phyloP scores from a whole-genome alignment of 148 eudicot species.

The Rhododendron williamsianum region DNA sequence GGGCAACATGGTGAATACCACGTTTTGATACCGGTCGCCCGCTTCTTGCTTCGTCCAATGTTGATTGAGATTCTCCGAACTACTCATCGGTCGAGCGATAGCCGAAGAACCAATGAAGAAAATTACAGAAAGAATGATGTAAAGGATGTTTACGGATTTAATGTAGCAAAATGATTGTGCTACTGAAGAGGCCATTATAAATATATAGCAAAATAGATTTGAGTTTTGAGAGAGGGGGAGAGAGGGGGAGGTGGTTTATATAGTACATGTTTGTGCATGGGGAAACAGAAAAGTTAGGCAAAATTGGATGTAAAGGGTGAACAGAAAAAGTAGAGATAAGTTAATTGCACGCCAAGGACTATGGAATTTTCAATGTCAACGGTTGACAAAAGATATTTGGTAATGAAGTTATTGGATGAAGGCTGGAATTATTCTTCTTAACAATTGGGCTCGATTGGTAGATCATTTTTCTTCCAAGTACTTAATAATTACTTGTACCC shows the following conservation, averaged over 20 bases:
- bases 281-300: slow-evolving; percentile 6
- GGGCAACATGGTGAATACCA: slow-evolving; percentile 16
- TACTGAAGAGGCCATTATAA: not conserved
- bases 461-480: not conserved
- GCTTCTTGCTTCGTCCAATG: not conserved
- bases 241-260: not conserved
- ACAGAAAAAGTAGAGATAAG: not conserved
- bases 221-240: not conserved
- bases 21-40: not conserved
- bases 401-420: not conserved
- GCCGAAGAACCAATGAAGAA: not conserved
- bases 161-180: not conserved
- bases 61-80: not conserved
- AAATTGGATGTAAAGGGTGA: slow-evolving; percentile 13
- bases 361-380: slow-evolving; percentile 16
- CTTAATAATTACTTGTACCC: slow-evolving; percentile 8
- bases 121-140: not conserved
- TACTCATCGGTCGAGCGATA: not conserved
- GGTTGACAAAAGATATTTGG: not conserved
- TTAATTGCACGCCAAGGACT: slow-evolving; percentile 10
- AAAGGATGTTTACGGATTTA: not conserved
- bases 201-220: no score
- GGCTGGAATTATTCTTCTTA: not conserved
- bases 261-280: not conserved
- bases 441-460: not conserved